A percentile compares a stretch with the other conserved stretches of the same genome.
Conservation (phyloP, 306 rosid genomes). For the Gillenia trifoliata region DNA sequence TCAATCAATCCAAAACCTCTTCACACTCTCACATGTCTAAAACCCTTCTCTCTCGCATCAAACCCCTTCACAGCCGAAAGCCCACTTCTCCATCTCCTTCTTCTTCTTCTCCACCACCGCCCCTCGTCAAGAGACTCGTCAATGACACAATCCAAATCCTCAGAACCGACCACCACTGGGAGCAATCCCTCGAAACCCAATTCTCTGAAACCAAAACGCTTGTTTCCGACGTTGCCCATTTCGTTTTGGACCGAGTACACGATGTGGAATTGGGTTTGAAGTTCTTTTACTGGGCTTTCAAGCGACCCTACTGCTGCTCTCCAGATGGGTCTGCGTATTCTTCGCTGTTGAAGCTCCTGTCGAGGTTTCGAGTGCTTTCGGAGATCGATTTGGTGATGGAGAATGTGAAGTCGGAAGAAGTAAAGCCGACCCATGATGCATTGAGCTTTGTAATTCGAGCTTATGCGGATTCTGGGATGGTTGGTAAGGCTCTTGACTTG, state of each 20-base stretch:
- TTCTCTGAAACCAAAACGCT: constrained; percentile 42
- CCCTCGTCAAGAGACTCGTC: constrained; percentile 34
- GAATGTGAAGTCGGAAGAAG: constrained; percentile 33
- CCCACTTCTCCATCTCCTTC: constrained; percentile 4
- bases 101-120: constrained; percentile 1
- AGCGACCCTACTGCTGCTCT: constrained; percentile 38
- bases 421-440: constrained; percentile 53
- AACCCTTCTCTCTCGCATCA: constrained; percentile 62
- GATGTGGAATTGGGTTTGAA: constrained; percentile 53
- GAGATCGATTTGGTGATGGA: constrained; percentile 49
- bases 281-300: constrained; percentile 69
- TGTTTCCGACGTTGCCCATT: constrained; percentile 68
- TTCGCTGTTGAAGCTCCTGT: constrained; percentile 62
- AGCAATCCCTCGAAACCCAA: constrained; percentile 45
- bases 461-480: constrained; percentile 47
- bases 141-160: constrained; percentile 53
- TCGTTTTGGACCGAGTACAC: constrained; percentile 58
- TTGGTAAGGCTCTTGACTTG: constrained; percentile 51
- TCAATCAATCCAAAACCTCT: neutral
- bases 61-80: constrained; percentile 39
- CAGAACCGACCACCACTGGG: constrained; percentile 41
- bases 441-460: constrained; percentile 41
- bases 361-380: constrained; percentile 43
- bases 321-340: constrained; percentile 48
- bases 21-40: constrained; percentile 47